Evolutionary conservation across 805 yeast genomes (phyloP), one percentile per base, ranked within the genome.

Genomic region (Candida yuanshanica): DNA sequence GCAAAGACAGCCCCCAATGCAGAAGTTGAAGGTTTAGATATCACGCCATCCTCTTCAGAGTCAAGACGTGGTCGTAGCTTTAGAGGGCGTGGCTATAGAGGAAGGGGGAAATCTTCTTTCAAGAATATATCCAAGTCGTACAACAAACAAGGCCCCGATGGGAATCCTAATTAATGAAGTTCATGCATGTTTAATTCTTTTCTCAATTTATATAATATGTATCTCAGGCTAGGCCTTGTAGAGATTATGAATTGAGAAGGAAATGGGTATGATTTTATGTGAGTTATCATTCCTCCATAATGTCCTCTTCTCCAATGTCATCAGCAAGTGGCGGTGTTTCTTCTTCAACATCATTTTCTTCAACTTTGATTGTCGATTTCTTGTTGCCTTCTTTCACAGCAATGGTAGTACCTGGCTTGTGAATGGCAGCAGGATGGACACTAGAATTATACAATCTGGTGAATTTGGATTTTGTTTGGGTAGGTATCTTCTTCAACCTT

Each of bases 341-440:
- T 14, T 27, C 31, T 8, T 10, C 18, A 7, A 14, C 31, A 14
- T 27, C 31, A 8, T 27, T 27, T 5, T 27, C 31, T 8, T 27
- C 31, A 7, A 27, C 5, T 14, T 27, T 27, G 18, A 27, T 27
- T 18, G 31, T 27, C n/a, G 31, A 27, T 18, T 27, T 27, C 18
- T 27, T 27, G 18, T 27, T 27, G 10, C 31, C 31, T 12, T 27
- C 12, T 27, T 27, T 27, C 11, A 27, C 31, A 5, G 36, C 65
- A 6, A 81, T 74, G 8, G 82, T 72, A 35, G 73, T 72, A 12
- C 89, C 91, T 0, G 89, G 78, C 56, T 75, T 77, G 69, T 81
- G 81, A 50, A 85, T 87, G 2, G 95, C 88, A 2, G 83, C 78
- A 2, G 98, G 98, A 64, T 93, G 99, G 8, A 77, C 65, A 42